A percentile compares a stretch with the other conserved stretches of the same genome.
phyloP scores from a whole-genome alignment of 2,329 filamentous ascomycete genomes.

The Talaromyces sp. region DNA sequence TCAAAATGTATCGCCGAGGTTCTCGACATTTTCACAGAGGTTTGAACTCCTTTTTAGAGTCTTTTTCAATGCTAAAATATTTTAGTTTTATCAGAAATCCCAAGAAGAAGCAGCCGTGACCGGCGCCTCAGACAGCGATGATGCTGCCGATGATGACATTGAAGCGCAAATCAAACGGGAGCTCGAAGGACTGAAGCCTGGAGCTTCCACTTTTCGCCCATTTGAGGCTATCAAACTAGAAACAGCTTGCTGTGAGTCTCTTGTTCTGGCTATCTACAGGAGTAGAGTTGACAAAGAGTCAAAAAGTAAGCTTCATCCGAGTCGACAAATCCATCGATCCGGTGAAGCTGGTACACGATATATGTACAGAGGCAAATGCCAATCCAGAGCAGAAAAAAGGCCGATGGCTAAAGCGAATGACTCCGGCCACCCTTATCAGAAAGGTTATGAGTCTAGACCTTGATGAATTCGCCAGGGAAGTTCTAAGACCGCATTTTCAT shows the following conservation, averaged over 20 bases:
- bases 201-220: conserved; percentile 39
- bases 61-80: background rate
- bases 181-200: conserved; percentile 47
- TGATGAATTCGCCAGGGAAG: conserved; percentile 49
- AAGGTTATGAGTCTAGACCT: conserved; percentile 54
- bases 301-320: conserved; percentile 53
- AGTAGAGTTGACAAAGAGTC: background rate
- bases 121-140: background rate
- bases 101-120: background rate
- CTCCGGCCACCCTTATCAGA: conserved; percentile 52
- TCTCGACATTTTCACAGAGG: conserved; percentile 52
- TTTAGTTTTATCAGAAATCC: conserved; percentile 3
- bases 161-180: conserved; percentile 57
- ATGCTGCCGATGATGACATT: conserved; percentile 46
- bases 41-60: conserved; percentile 22
- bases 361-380: conserved; percentile 52
- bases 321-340: conserved; percentile 53
- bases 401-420: conserved; percentile 55
- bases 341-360: conserved; percentile 52
- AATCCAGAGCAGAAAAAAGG: conserved; percentile 48
- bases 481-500: conserved; percentile 56
- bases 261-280: background rate
- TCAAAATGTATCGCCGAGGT: conserved; percentile 54
- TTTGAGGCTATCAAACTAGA: conserved; percentile 51
- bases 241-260: conserved; percentile 39